Conservation (phyloP, 1,139 yeast genomes). For the Diutina mesorugosa region DNA sequence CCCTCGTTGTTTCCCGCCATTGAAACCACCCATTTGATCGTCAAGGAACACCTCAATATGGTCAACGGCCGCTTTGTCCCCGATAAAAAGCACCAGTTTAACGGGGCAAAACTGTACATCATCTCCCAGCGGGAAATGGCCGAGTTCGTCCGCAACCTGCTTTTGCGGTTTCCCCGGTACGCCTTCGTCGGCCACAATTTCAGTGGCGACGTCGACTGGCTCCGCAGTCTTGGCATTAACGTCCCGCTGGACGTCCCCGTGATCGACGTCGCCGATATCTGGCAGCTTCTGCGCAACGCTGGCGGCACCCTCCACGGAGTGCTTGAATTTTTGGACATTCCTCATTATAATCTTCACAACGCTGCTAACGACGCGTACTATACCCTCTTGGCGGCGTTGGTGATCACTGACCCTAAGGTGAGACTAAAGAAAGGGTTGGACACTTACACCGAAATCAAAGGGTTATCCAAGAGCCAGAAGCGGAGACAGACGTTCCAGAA, state of each 20-base stretch:
- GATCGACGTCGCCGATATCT: conserved; percentile 44
- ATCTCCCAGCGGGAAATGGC: conserved; percentile 24
- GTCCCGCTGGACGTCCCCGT: conserved; percentile 11
- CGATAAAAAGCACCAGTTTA: conserved; percentile 40
- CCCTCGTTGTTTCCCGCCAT: conserved; percentile 31
- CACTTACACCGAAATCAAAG: conserved; percentile 2
- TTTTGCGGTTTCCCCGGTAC: conserved; percentile 15
- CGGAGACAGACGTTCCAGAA: neutral
- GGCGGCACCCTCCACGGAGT: conserved; percentile 38
- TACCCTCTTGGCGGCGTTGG: conserved; percentile 42
- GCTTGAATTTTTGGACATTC: conserved; percentile 38
- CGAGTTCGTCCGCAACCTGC: conserved; percentile 16
- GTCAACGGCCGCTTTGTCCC: conserved; percentile 51
- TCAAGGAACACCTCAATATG: conserved; percentile 32
- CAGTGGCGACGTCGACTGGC: conserved; percentile 47
- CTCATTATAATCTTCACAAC: conserved; percentile 56
- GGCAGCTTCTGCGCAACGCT: conserved; percentile 27
- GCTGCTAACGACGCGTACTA: conserved; percentile 80
- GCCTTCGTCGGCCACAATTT: conserved; percentile 60
- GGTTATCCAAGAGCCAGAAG: neutral
- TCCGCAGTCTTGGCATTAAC: conserved; percentile 30
- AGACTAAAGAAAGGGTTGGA: conserved; percentile 21
- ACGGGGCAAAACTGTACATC: conserved; percentile 41
- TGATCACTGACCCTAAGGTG: conserved; percentile 40
- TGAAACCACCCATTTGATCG: conserved; percentile 41